Evolutionary conservation across 208 protist genomes (phyloP), one percentile per base, ranked within the genome.

Genomic region (Acanthamoeba castellanii): DNA sequence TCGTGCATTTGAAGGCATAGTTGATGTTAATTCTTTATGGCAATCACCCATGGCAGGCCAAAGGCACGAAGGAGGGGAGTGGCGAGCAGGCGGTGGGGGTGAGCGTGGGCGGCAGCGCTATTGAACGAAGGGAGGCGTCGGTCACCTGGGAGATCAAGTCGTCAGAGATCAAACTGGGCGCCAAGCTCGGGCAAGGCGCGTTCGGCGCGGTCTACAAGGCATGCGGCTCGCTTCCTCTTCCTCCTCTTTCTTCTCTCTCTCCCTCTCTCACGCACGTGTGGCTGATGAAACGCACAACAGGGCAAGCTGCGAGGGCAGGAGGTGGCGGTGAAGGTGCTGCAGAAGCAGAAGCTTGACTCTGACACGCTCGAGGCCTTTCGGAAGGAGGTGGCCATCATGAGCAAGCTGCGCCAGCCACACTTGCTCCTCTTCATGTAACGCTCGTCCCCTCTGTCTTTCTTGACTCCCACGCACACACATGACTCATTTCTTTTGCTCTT

Each of bases 371-470:
- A 64, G 3, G 47, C 87, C 32, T 92, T 92, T 32, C 87, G 87
- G 25, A 64, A 72, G 32, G 87, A 92, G 45, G 59, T 92, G 45
- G 57, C 57, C 32, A 92, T 92, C 47, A 92, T 92, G 87, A 92
- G 87, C 59, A 92, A 92, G 59, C 45, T 92, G 87, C 47, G 87
- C 14, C 87, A 92, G 30, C 87, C 87, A 1, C 87, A 92, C 45
- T n/a, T 92, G 7, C 37, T 92, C 2, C 87, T 92, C 20, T 92
- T 92, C n/a, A 92, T 92, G 87, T 88, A 88, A 8, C 6, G 52
- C n/a, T 88, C 3, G 6, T 57, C 81, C 52, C 32, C 22, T 34
- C 27, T n/a, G 8, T 30, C 5, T 20, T 88, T 32, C 27, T 22
- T 52, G 2, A 4, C 52, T 13, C 13, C 47, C 16, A 18, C 52